These are phyloP conservation scores for Nidula microcarpa DNA, from an alignment of 768 basidiomycete genomes.

Conservation along the genomic window DNA sequence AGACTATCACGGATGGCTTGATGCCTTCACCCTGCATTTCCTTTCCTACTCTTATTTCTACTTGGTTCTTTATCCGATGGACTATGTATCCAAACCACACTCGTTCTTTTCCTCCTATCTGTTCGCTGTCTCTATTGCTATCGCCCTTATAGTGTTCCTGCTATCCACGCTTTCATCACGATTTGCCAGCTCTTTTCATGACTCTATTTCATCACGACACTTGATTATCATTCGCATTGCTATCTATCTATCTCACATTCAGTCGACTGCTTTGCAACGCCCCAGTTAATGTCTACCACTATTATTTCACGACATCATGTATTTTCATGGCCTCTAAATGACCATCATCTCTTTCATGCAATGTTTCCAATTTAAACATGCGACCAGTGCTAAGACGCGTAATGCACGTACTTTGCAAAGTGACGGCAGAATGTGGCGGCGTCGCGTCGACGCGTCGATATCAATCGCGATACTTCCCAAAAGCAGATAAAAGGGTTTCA, in stretches of 20 bases:
- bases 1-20: slow-evolving; percentile 41
- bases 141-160: not conserved
- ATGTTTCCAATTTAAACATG: too few relatives aligned
- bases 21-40: slow-evolving; percentile 5
- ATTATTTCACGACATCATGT: not conserved
- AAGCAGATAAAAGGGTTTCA: too few relatives aligned
- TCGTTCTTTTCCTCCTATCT: not conserved
- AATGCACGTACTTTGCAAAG: too few relatives aligned
- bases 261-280: not conserved
- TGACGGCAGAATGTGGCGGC: too few relatives aligned
- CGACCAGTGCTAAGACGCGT: too few relatives aligned
- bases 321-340: not conserved
- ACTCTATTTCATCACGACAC: not conserved
- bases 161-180: slow-evolving; percentile 1
- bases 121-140: slow-evolving; percentile 1
- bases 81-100: not conserved
- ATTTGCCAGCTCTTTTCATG: not conserved
- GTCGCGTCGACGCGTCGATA: too few relatives aligned
- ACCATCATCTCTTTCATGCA: not conserved
- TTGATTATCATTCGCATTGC: not conserved
- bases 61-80: not conserved
- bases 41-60: slow-evolving; percentile 1
- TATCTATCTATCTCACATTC: not conserved
- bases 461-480: too few relatives aligned
- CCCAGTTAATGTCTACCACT: not conserved